Percentiles rank a stretch among this genome's conserved stretches.
Evolutionary conservation across 1,284 basidiomycete species (phyloP).

Genomic region (Ustilago sp.): DNA sequence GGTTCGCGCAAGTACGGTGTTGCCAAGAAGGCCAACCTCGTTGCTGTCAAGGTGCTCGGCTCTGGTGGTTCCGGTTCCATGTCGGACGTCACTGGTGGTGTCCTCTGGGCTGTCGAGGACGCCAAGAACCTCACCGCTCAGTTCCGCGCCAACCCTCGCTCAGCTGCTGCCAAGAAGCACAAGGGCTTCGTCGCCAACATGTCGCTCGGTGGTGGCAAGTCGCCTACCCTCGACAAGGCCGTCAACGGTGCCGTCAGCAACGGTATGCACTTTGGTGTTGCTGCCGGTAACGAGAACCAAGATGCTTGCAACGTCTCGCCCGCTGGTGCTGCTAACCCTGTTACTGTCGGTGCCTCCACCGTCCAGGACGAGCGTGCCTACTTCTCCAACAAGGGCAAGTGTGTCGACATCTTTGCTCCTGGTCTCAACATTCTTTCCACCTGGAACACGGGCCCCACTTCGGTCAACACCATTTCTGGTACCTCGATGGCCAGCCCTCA

Average conservation of each 20-base stretch:
- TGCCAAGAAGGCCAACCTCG: conserved; percentile 89
- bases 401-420: conserved; percentile 86
- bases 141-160: conserved; percentile 75
- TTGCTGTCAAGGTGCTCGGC: conserved; percentile 97
- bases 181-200: conserved; percentile 98
- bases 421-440: conserved; percentile 78
- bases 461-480: conserved; percentile 78
- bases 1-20: conserved; percentile 87
- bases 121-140: conserved; percentile 76
- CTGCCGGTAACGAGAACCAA: conserved; percentile 80
- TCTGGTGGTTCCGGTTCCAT: conserved; percentile 92
- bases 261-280: conserved; percentile 85
- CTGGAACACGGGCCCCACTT: conserved; percentile 71
- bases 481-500: conserved; percentile 76
- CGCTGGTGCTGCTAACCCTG: conserved; percentile 75
- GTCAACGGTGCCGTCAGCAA: conserved; percentile 85
- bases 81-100: conserved; percentile 84
- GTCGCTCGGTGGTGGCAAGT: conserved; percentile 96
- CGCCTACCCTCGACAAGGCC: conserved; percentile 83
- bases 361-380: conserved; percentile 82
- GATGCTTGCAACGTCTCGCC: conserved; percentile 86
- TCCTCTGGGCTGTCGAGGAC: conserved; percentile 79
- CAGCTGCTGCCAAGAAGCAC: conserved; percentile 78
- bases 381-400: conserved; percentile 76
- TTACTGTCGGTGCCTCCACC: conserved; percentile 78